A percentile compares a stretch with the other conserved stretches of the same genome.
Conservation (phyloP, 2,329 filamentous ascomycete species). For the Anthostomella pinea region DNA sequence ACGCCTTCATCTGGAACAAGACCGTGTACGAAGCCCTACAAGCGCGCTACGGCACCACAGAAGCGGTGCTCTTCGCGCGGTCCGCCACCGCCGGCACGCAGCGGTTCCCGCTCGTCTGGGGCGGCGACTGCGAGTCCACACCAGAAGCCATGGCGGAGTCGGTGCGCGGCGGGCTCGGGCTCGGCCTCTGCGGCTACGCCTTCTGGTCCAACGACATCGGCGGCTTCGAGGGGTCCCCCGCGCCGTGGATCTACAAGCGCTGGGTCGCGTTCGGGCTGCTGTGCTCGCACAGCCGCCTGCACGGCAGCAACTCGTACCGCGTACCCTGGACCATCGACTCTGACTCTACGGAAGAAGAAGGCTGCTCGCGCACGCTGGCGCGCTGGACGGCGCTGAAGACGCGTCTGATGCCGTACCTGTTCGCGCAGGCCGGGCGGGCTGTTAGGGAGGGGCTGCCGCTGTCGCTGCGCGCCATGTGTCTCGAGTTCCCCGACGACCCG, state of each 20-base stretch:
- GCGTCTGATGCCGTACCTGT: slow-evolving; percentile 51
- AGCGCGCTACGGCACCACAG: slow-evolving; percentile 45
- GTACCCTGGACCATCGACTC: slow-evolving; percentile 73
- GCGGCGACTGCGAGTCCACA: slow-evolving; percentile 72
- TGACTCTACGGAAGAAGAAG: slow-evolving; percentile 54
- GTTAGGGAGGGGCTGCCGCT: slow-evolving; percentile 55
- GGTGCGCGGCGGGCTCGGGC: slow-evolving; percentile 61
- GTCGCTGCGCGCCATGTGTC: slow-evolving; percentile 61
- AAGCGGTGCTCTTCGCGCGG: slow-evolving; percentile 65
- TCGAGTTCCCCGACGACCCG: slow-evolving; percentile 70
- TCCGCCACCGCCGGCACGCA: slow-evolving; percentile 66
- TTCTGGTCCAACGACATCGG: slow-evolving; percentile 72
- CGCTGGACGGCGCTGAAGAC: slow-evolving; percentile 50
- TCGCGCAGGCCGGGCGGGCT: slow-evolving; percentile 41
- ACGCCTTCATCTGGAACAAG: slow-evolving; percentile 71
- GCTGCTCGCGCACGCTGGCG: slow-evolving; percentile 50
- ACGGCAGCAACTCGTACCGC: slow-evolving; percentile 68
- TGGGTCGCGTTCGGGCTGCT: slow-evolving; percentile 76
- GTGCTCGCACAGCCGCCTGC: slow-evolving; percentile 67
- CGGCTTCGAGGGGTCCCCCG: slow-evolving; percentile 67
- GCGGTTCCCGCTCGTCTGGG: slow-evolving; percentile 68
- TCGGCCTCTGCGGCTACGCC: slow-evolving; percentile 62
- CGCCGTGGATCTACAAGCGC: slow-evolving; percentile 69
- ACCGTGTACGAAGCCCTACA: slow-evolving; percentile 65
- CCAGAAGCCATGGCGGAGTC: slow-evolving; percentile 72